Conservation (phyloP, 192 early-diverging fungal genomes). For the Podila epicladia region DNA sequence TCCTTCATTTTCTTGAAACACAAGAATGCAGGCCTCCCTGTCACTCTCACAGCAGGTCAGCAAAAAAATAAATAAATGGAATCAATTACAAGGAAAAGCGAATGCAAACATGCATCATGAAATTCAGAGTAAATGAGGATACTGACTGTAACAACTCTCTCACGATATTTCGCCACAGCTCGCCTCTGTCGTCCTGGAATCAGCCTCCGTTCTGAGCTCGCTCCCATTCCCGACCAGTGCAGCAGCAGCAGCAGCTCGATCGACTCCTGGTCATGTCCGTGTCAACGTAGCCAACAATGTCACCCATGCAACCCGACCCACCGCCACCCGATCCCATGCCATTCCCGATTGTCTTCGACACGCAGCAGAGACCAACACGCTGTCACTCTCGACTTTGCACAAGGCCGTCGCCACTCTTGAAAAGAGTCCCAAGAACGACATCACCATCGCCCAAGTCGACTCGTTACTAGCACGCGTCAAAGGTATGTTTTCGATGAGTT, state of each 20-base stretch:
- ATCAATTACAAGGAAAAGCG: not conserved
- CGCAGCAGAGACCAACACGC: slow-evolving; percentile 20
- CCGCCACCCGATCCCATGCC: slow-evolving; percentile 10
- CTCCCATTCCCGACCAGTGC: slow-evolving; percentile 13
- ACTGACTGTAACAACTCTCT: not conserved
- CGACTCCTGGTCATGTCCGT: not conserved
- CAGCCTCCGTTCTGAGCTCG: slow-evolving; percentile 24
- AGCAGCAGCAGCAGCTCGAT: slow-evolving; percentile 1
- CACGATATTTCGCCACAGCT: slow-evolving; percentile 4
- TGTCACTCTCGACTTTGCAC: slow-evolving; percentile 38
- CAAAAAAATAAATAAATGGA: not conserved
- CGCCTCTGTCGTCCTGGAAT: slow-evolving; percentile 34
- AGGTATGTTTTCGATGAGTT: slow-evolving; percentile 7
- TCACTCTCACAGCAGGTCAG: slow-evolving; percentile 2
- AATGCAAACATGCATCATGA: too few species aligned
- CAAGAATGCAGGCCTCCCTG: slow-evolving; percentile 2
- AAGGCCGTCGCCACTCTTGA: slow-evolving; percentile 35
- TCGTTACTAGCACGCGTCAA: slow-evolving; percentile 26
- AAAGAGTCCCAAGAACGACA: slow-evolving; percentile 4
- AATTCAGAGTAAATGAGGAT: not conserved
- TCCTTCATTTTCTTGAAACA: not conserved
- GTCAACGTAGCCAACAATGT: not conserved
- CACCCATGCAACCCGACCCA: not conserved
- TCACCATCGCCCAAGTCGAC: slow-evolving; percentile 41
- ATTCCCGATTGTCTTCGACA: slow-evolving; percentile 41